phyloP scores from a whole-genome alignment of 164 flowering plant species.

The Hamamelis virginiana region DNA sequence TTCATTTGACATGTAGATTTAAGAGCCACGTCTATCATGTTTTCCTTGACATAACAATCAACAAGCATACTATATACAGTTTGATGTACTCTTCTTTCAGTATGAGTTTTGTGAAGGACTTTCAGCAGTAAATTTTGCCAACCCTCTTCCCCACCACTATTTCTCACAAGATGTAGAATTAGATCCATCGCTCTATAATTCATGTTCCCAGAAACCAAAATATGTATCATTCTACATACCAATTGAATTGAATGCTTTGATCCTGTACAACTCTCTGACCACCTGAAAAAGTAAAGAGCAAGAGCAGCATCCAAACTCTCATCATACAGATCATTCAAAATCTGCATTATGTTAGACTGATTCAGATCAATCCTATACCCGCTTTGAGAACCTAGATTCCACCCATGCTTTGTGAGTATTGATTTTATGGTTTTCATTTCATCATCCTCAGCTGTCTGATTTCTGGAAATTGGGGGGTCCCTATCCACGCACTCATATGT shows the following conservation, averaged over 20 bases:
- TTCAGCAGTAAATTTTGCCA: slow-evolving; percentile 20
- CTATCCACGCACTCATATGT: too few species aligned
- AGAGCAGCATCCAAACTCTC: slow-evolving; percentile 39
- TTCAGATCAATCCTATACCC: slow-evolving; percentile 16
- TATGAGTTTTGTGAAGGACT: slow-evolving; percentile 25
- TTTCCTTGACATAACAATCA: slow-evolving; percentile 33
- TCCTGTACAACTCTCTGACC: slow-evolving; percentile 32
- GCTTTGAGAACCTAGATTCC: slow-evolving; percentile 22
- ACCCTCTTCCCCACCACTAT: slow-evolving; percentile 15
- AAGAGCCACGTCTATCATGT: slow-evolving; percentile 34
- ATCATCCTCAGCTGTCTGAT: too few species aligned
- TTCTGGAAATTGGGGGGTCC: too few species aligned
- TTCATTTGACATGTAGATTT: slow-evolving; percentile 29
- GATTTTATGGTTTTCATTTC: slow-evolving; percentile 16
- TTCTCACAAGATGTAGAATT: slow-evolving; percentile 23
- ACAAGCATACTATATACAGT: slow-evolving; percentile 45
- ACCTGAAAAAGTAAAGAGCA: slow-evolving; percentile 38
- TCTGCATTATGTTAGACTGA: slow-evolving; percentile 22
- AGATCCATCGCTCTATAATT: slow-evolving; percentile 40
- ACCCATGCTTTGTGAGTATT: slow-evolving; percentile 30
- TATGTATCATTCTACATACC: slow-evolving; percentile 41
- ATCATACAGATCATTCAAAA: slow-evolving; percentile 37
- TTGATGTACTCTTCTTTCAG: slow-evolving; percentile 21
- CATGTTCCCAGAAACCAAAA: slow-evolving; percentile 45
- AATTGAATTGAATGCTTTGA: slow-evolving; percentile 24